Base-by-base conservation (phyloP, 2,329 filamentous ascomycete species). In the Ceratocystis papillata region DNA sequence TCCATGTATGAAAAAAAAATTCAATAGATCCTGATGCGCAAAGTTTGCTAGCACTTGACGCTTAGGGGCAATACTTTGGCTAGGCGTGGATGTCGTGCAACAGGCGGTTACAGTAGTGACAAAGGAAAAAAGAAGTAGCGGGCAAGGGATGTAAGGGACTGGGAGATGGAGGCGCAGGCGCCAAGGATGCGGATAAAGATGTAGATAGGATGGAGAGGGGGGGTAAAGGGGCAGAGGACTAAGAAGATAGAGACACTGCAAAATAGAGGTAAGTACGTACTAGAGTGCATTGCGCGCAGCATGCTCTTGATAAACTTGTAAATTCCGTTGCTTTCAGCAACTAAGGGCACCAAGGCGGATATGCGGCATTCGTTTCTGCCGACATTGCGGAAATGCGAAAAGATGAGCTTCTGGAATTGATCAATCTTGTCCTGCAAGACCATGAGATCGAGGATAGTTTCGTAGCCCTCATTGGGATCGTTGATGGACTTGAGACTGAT, bases 221-320 rank as follows among this genome's bases (percentile, higher is more conserved):
- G 7, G 30, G 30, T 33, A 33, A 8, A 33, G 30, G 30, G 30
- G 30, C 10, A 37, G 33, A 37, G 8, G 10, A 37, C 3, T 3
- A 3, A 37, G 8, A 33, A 33, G 2, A 37, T 37, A 7, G 6
- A 33, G 30, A 37, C 33, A 37, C 8, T 37, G 8, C 10, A 10
- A 37, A 37, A 37, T 37, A 12, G 12, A 59, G 60, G 15, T n/a
- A 41, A 25, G 15, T 25, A 78, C 87, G 73, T 79, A 92, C 89
- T 91, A 2, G 89, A 93, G 75, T 99, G 93, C 92, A 99, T 96
- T 17, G 94, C 94, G 66, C 94, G 85, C 69, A 99, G 78, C 94
- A 99, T 99, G 87, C 94, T 99, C 0, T 94, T 99, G 70, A 96
- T 92, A 75, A 99, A 99, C 77, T 97, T 97, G 81, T 99, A 99